Evolutionary conservation across 2,329 filamentous ascomycete species (phyloP).

Genomic region (Sarocladium oryzae): DNA sequence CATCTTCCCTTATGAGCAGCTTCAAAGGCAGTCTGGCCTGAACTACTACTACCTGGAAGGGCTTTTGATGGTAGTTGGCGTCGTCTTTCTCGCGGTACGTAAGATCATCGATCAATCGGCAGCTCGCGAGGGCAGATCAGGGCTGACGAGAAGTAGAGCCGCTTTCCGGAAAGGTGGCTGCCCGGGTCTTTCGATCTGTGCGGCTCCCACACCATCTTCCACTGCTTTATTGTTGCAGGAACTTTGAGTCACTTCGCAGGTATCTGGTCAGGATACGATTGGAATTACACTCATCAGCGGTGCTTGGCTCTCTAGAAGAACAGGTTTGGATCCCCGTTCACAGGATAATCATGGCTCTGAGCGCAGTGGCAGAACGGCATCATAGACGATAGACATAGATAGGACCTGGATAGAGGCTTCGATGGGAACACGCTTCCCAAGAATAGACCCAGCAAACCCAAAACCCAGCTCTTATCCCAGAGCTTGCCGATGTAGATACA

Average conservation of each 20-base stretch:
- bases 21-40: conserved; percentile 32
- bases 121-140: no score
- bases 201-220: conserved; percentile 39
- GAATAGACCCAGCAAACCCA: no score
- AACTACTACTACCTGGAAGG: conserved; percentile 34
- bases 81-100: conserved; percentile 32
- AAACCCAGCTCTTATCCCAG: no score
- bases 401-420: no score
- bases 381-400: no score
- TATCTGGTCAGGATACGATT: conserved; percentile 22
- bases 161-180: conserved; percentile 33
- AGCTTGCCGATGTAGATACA: no score
- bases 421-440: no score
- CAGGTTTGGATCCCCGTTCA: no score
- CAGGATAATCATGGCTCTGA: no score
- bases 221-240: conserved; percentile 34
- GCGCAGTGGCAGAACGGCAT: no score
- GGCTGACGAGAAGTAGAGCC: conserved; percentile 21
- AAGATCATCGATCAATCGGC: background rate
- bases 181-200: conserved; percentile 38
- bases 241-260: conserved; percentile 31
- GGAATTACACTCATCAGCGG: conserved; percentile 10
- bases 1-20: conserved; percentile 30
- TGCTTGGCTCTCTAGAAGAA: background rate
- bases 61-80: conserved; percentile 28